Percentiles rank a stretch among this genome's conserved stretches.
These are phyloP conservation scores for Neocucurbitaria cava DNA, from an alignment of 2,329 filamentous ascomycete species.

Conservation along the genomic window DNA sequence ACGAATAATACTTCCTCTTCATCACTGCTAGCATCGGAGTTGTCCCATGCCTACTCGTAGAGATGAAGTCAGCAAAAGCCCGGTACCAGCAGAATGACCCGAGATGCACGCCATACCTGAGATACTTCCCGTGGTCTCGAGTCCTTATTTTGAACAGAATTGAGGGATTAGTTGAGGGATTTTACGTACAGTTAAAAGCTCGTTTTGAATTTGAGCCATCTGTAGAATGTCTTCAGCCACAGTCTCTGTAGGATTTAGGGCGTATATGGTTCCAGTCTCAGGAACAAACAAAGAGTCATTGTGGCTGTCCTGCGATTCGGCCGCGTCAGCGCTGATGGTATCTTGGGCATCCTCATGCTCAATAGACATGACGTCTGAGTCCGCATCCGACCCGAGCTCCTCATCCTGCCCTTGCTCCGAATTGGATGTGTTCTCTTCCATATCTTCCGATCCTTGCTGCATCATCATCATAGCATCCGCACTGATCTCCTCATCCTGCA, in stretches of 20 bases:
- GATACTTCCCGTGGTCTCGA: too few species aligned
- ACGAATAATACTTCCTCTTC: constrained; percentile 4
- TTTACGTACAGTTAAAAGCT: too few species aligned
- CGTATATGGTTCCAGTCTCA: background rate
- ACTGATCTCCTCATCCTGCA: background rate
- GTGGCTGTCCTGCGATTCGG: background rate
- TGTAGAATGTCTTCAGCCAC: too few species aligned
- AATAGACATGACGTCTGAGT: background rate
- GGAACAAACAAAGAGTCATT: background rate
- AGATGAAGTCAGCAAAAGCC: background rate
- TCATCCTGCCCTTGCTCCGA: background rate
- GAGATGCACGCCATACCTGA: too few species aligned
- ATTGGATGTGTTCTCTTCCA: background rate
- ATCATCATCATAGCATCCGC: constrained; percentile 8
- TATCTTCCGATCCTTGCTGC: constrained; percentile 1
- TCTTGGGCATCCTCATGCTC: background rate
- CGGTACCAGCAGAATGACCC: background rate
- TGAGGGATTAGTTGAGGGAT: too few species aligned
- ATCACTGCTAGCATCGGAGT: constrained; percentile 3
- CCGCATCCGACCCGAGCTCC: background rate
- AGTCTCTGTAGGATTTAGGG: background rate
- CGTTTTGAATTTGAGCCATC: too few species aligned
- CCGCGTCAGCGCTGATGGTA: background rate
- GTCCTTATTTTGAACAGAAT: too few species aligned
- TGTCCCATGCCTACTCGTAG: background rate